phyloP scores from a whole-genome alignment of 768 basidiomycete genomes.

The Suillus bovinus region DNA sequence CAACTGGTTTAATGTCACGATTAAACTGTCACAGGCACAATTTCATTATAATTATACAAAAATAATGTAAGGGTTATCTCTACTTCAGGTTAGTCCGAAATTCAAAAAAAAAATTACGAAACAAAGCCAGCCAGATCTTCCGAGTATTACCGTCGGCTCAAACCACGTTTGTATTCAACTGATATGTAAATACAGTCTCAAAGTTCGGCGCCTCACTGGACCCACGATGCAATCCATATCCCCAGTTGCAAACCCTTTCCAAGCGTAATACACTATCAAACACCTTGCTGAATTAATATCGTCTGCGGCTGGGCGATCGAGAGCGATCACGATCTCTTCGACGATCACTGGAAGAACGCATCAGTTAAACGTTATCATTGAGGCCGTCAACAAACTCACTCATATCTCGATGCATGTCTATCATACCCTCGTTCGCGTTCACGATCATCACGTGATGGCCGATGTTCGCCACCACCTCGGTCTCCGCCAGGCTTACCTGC shows the following conservation, averaged over 20 bases:
- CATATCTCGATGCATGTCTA: slow-evolving; percentile 66
- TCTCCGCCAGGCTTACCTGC: slow-evolving; percentile 43
- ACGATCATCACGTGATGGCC: slow-evolving; percentile 60
- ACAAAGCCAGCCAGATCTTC: slow-evolving; percentile 12
- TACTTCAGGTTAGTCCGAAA: slow-evolving; percentile 4
- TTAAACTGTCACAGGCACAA: slow-evolving; percentile 38
- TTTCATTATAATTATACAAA: slow-evolving; percentile 17
- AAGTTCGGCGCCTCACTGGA: slow-evolving; percentile 22
- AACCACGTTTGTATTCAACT: slow-evolving; percentile 11
- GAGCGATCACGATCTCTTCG: slow-evolving; percentile 73
- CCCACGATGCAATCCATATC: slow-evolving; percentile 26
- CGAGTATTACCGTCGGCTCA: slow-evolving; percentile 5
- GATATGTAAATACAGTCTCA: neutral
- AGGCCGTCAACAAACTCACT: slow-evolving; percentile 47
- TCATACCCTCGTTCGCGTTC: slow-evolving; percentile 73
- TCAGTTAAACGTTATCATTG: slow-evolving; percentile 23
- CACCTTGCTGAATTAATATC: slow-evolving; percentile 42
- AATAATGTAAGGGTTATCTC: slow-evolving; percentile 28
- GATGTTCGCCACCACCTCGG: slow-evolving; percentile 51
- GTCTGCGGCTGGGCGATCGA: slow-evolving; percentile 67
- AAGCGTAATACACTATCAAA: slow-evolving; percentile 3
- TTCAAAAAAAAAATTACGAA: neutral
- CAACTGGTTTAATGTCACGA: slow-evolving; percentile 23
- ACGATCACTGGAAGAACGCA: slow-evolving; percentile 51
- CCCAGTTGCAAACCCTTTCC: slow-evolving; percentile 5